phyloP scores from a whole-genome alignment of 164 flowering plant species.

The Warburgia ugandensis region DNA sequence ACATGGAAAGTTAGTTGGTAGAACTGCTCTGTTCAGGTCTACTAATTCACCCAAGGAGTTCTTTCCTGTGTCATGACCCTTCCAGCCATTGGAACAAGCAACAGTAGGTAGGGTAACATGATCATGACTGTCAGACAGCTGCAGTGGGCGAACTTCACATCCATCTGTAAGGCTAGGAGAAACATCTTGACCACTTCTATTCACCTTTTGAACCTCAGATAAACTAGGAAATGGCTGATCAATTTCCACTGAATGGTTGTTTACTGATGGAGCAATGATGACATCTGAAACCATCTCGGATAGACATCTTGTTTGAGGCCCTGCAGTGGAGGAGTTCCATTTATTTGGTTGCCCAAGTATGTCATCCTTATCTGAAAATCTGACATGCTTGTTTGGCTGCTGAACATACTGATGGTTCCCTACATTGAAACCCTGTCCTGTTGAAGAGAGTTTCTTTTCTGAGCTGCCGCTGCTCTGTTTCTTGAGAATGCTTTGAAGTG shows the following conservation, averaged over 20 bases:
- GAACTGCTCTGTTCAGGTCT: constrained; percentile 11
- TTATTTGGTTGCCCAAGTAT: constrained; percentile 25
- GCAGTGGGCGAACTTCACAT: constrained; percentile 7
- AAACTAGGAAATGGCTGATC: constrained; percentile 5
- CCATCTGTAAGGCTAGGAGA: constrained; percentile 11
- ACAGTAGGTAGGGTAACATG: constrained; percentile 7
- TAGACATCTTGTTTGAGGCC: constrained; percentile 9
- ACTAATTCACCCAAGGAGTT: constrained; percentile 16
- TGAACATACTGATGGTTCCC: constrained; percentile 6
- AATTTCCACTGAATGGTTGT: constrained; percentile 11
- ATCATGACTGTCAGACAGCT: constrained; percentile 7
- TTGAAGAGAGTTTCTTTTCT: constrained; percentile 17
- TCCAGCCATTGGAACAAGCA: constrained; percentile 1
- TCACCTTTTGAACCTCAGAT: constrained; percentile 9
- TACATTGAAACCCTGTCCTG: constrained; percentile 9
- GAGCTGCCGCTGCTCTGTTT: constrained; percentile 16
- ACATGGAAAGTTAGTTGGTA: too few species aligned
- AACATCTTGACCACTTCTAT: constrained; percentile 19
- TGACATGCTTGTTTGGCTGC: constrained; percentile 31
- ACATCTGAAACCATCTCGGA: constrained; percentile 16
- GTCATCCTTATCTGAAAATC: constrained; percentile 35
- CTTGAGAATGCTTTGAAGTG: constrained; percentile 38
- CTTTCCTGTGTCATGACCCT: constrained; percentile 18
- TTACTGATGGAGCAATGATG: constrained; percentile 13
- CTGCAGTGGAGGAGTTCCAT: constrained; percentile 10